Percentiles rank a stretch among this genome's conserved stretches.
These are phyloP conservation scores for Zoysia matrella DNA, from an alignment of 202 grass and related monocot genomes.

Conservation along the genomic window DNA sequence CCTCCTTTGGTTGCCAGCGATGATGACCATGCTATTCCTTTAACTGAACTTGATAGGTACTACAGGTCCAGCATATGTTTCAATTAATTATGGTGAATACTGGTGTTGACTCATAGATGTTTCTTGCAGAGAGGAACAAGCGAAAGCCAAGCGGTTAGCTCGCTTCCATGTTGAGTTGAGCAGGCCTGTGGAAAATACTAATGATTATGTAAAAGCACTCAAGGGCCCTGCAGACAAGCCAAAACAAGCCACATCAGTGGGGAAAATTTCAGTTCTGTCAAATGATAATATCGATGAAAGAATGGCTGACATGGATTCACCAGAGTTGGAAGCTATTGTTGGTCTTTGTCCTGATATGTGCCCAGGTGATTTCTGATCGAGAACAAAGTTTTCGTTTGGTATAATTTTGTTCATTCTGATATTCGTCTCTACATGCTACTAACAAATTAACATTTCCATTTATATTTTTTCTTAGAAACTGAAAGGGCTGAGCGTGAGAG, in stretches of 20 bases:
- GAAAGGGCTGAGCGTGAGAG: slow-evolving; percentile 92
- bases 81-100: slow-evolving; percentile 1
- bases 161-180: slow-evolving; percentile 82
- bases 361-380: slow-evolving; percentile 64
- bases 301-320: slow-evolving; percentile 56
- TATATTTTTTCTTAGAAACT: slow-evolving; percentile 61
- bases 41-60: slow-evolving; percentile 61
- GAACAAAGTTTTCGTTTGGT: slow-evolving; percentile 14
- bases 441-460: slow-evolving; percentile 10
- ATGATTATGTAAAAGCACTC: slow-evolving; percentile 41
- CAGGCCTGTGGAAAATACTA: slow-evolving; percentile 60
- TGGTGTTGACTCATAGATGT: slow-evolving; percentile 39
- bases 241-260: slow-evolving; percentile 47
- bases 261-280: slow-evolving; percentile 26
- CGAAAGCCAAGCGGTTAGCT: slow-evolving; percentile 80
- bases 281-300: slow-evolving; percentile 36
- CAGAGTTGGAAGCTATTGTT: slow-evolving; percentile 59
- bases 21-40: slow-evolving; percentile 35
- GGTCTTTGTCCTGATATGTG: slow-evolving; percentile 95
- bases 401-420: slow-evolving; percentile 22
- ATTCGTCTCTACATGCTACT: slow-evolving; percentile 15
- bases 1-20: slow-evolving; percentile 41
- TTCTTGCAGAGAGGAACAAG: slow-evolving; percentile 75
- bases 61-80: slow-evolving; percentile 24
- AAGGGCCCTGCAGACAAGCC: slow-evolving; percentile 53